Conservation (phyloP, 768 basidiomycete genomes). For the Agrocybe praecox region DNA sequence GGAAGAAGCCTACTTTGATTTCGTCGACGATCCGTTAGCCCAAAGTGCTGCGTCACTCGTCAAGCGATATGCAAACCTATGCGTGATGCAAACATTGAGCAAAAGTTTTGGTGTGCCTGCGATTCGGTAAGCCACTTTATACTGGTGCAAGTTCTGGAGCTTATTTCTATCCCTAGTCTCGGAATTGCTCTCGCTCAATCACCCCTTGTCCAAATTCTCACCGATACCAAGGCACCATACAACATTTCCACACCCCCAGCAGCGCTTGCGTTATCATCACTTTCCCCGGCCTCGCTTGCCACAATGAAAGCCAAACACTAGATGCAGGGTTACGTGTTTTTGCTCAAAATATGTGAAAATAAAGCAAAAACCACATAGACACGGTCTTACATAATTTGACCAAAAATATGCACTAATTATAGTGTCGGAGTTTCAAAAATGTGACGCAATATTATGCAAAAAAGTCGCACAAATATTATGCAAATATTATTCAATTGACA, state of each 20-base stretch:
- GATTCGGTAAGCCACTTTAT: conserved; percentile 66
- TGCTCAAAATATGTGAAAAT: no score
- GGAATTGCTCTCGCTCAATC: conserved; percentile 92
- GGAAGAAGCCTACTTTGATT: conserved; percentile 98
- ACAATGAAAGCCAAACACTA: conserved; percentile 69
- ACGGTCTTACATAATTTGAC: no score
- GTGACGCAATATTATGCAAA: no score
- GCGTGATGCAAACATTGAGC: conserved; percentile 95
- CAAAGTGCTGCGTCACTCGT: conserved; percentile 72
- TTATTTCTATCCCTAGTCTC: conserved; percentile 50
- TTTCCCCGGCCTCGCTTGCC: conserved; percentile 63
- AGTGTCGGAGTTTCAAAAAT: no score
- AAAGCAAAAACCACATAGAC: no score
- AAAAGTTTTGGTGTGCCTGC: conserved; percentile 96
- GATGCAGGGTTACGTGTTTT: no score
- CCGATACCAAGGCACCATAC: conserved; percentile 97
- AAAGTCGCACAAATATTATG: no score
- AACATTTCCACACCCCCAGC: conserved; percentile 94
- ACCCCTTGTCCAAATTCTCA: conserved; percentile 85
- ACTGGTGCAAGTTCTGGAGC: background rate
- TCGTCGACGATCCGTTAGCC: conserved; percentile 52
- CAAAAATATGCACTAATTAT: no score
- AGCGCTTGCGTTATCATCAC: conserved; percentile 75
- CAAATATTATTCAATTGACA: no score
- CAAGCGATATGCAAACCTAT: conserved; percentile 82